Evolutionary conservation across 768 basidiomycete genomes (phyloP).

Genomic region (Phylloporus rhodoxanthus): DNA sequence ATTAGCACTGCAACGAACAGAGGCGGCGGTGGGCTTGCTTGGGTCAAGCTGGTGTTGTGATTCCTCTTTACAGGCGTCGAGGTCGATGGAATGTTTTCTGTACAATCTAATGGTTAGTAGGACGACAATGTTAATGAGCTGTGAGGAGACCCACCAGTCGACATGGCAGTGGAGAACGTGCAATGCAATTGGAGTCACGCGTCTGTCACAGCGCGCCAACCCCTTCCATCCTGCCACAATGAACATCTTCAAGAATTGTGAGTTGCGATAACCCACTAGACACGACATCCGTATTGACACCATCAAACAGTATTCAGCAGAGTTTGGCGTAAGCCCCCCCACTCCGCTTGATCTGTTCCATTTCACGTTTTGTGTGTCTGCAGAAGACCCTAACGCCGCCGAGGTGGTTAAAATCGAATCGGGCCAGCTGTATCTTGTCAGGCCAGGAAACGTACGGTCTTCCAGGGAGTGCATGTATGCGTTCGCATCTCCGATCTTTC

Average conservation of each 20-base stretch:
- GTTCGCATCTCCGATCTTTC: neutral
- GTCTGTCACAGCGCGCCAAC: conserved; percentile 19
- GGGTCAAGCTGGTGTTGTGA: conserved; percentile 9
- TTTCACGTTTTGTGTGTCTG: conserved; percentile 24
- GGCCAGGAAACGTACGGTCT: conserved; percentile 86
- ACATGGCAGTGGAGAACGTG: conserved; percentile 5
- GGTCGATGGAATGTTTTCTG: conserved; percentile 2
- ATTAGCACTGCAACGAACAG: neutral
- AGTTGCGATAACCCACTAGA: conserved; percentile 29
- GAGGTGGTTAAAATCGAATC: conserved; percentile 93
- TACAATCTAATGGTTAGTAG: neutral
- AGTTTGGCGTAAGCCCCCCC: conserved; percentile 83
- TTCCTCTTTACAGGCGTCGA: conserved; percentile 14
- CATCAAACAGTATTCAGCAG: conserved; percentile 66
- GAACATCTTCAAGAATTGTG: conserved; percentile 83
- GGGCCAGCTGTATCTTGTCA: conserved; percentile 85
- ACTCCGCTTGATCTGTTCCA: conserved; percentile 11
- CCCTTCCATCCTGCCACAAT: conserved; percentile 38
- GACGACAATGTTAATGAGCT: too few species aligned
- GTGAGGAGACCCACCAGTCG: conserved; percentile 5
- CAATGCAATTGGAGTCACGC: conserved; percentile 20
- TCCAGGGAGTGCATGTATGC: conserved; percentile 95
- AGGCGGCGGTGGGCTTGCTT: conserved; percentile 9
- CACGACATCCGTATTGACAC: conserved; percentile 18
- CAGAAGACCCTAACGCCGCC: conserved; percentile 90